Base-by-base conservation (phyloP, 345 rosid genomes). In the Euphorbia tirucalli region DNA sequence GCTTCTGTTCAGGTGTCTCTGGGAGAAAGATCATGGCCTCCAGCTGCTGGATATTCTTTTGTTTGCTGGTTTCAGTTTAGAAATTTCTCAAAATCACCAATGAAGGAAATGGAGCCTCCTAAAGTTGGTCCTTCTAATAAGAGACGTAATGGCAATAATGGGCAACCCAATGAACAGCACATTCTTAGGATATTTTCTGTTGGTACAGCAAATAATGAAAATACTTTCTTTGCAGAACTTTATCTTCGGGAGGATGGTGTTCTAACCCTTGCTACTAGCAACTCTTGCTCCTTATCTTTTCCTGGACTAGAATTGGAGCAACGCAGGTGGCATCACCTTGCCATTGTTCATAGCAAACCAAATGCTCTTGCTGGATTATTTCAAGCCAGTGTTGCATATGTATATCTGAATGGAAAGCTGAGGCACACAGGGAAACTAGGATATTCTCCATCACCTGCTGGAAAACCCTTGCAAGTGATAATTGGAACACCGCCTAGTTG, bases 1-100 rank as follows among this genome's bases (percentile, higher is more conserved):
- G 98, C 98, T 80, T 89, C 99, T 73, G 78, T 96, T 77, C 97
- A 93, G 86, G 99, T 91, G 65, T 91, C 99, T 72, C 81, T 96
- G 32, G 99, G 99, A 75, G 99, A 93, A 83, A 88, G 99, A 86
- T 93, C 99, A 65, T 96, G 99, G 99, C 99, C 99, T 76, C 99
- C 98, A 80, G 97, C 98, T 64, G 99, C 97, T 76, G 99, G 99
- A 55, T 96, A 96, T 89, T 96, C 99, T 63, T 96, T 96, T 83
- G 92, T 83, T 71, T 93, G 99, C 74, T 96, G 99, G 99, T 96
- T 96, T 81, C 97, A 96, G 87, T 91, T 88, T 75, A 90, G 75
- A 44, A 86, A 93, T 72, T 85, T 89, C 66, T 83, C 89, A 67
- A 88, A 84, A 78, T 71, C 86, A 61, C 97, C 85, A 68, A 80